phyloP scores from a whole-genome alignment of 2,329 filamentous ascomycete genomes.

The Xylariaceae sp. region DNA sequence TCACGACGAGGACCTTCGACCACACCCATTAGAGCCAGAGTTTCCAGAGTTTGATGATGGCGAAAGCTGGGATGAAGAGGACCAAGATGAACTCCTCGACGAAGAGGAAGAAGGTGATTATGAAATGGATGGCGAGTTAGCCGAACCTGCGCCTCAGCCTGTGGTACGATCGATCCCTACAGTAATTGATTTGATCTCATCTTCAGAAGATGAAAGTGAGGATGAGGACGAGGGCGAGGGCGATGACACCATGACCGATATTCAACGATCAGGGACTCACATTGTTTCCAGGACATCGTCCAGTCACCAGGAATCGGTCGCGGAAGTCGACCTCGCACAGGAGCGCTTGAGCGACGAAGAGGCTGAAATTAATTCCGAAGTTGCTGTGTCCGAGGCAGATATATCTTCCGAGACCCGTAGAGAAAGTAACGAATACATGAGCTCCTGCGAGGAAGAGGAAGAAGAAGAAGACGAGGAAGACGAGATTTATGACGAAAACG shows the following conservation, averaged over 20 bases:
- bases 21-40: constrained; percentile 38
- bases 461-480: constrained; percentile 24
- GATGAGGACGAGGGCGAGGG: constrained; percentile 19
- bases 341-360: not conserved
- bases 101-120: constrained; percentile 24
- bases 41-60: constrained; percentile 41
- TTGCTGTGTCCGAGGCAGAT: constrained; percentile 6
- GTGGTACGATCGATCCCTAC: constrained; percentile 18
- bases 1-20: constrained; percentile 39
- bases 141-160: not conserved
- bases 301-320: not conserved
- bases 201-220: constrained; percentile 34
- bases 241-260: not conserved
- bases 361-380: constrained; percentile 13
- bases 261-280: constrained; percentile 3
- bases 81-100: constrained; percentile 21
- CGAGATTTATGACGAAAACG: constrained; percentile 27
- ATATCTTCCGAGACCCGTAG: not conserved
- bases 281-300: constrained; percentile 7
- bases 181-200: constrained; percentile 35
- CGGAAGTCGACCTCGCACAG: not conserved
- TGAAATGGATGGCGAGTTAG: constrained; percentile 13
- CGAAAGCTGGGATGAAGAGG: constrained; percentile 36
- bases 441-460: constrained; percentile 19
- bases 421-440: not conserved